A percentile compares a stretch with the other conserved stretches of the same genome.
Conservation (phyloP, 768 basidiomycete species). For the Russula griseocarnosa region DNA sequence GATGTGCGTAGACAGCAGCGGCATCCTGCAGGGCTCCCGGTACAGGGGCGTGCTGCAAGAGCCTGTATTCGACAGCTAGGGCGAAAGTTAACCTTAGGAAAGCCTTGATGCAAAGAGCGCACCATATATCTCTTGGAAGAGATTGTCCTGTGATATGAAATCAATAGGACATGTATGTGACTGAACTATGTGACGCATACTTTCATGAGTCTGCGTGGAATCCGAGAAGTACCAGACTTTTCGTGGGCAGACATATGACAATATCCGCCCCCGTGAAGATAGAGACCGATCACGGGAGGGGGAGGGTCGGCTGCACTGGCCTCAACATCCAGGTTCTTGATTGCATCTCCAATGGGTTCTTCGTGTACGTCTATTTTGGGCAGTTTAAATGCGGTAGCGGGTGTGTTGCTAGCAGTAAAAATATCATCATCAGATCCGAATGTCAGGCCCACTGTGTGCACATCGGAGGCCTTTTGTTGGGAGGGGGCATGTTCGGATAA, state of each 20-base stretch:
- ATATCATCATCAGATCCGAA: background rate
- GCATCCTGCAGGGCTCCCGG: conserved; percentile 53
- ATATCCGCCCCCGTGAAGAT: conserved; percentile 54
- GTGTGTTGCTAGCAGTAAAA: background rate
- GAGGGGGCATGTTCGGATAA: background rate
- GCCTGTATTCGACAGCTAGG: conserved; percentile 47
- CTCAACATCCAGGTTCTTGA: conserved; percentile 31
- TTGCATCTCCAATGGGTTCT: background rate
- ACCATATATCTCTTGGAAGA: conserved; percentile 38
- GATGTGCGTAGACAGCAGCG: conserved; percentile 49
- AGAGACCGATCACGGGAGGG: conserved; percentile 41
- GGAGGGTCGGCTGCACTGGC: conserved; percentile 33
- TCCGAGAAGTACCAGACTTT: conserved; percentile 43
- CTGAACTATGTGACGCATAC: conserved; percentile 30
- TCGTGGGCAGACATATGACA: conserved; percentile 58
- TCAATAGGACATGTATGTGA: background rate
- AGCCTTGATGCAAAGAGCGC: background rate
- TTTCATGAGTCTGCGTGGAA: conserved; percentile 46
- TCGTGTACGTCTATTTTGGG: conserved; percentile 5
- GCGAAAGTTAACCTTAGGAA: background rate
- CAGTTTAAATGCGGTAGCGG: conserved; percentile 1
- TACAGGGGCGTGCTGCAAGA: conserved; percentile 50
- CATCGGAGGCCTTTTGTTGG: background rate
- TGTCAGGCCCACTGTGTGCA: background rate
- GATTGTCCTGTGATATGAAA: conserved; percentile 30